Conservation (phyloP, 2,329 filamentous ascomycete genomes). For the Fusarium camptoceras region DNA sequence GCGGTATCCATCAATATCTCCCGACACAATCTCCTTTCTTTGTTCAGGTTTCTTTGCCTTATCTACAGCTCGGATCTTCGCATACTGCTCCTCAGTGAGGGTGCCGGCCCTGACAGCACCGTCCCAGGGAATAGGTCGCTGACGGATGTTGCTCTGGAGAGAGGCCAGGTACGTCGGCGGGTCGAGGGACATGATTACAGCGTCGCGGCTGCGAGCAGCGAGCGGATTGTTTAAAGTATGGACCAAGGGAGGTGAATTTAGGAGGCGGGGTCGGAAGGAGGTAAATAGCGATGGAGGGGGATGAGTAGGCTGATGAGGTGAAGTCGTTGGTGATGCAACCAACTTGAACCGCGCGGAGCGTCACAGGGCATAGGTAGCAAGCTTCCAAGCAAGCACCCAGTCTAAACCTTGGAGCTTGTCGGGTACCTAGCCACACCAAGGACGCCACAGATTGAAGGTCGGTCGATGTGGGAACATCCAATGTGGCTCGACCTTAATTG, state of each 20-base stretch:
- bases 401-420: slow-evolving; percentile 25
- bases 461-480: not conserved
- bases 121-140: slow-evolving; percentile 96
- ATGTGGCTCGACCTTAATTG: not conserved
- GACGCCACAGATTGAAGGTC: slow-evolving; percentile 26
- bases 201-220: slow-evolving; percentile 46
- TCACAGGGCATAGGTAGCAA: slow-evolving; percentile 37
- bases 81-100: slow-evolving; percentile 92
- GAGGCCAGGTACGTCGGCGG: slow-evolving; percentile 86
- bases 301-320: slow-evolving; percentile 41
- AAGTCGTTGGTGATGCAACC: slow-evolving; percentile 49
- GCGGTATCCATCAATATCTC: slow-evolving; percentile 82
- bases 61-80: slow-evolving; percentile 95
- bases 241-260: slow-evolving; percentile 8
- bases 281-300: slow-evolving; percentile 14
- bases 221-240: slow-evolving; percentile 28
- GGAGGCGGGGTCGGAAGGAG: slow-evolving; percentile 14
- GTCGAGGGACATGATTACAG: slow-evolving; percentile 82
- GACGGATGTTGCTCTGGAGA: slow-evolving; percentile 96
- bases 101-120: slow-evolving; percentile 93
- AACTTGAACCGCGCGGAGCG: slow-evolving; percentile 42
- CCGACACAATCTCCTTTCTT: slow-evolving; percentile 83
- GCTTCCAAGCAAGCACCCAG: slow-evolving; percentile 30
- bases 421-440: slow-evolving; percentile 35
- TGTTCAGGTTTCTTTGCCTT: slow-evolving; percentile 90